Conservation (phyloP, 2,329 filamentous ascomycete species). For the Aspergillus sp. region DNA sequence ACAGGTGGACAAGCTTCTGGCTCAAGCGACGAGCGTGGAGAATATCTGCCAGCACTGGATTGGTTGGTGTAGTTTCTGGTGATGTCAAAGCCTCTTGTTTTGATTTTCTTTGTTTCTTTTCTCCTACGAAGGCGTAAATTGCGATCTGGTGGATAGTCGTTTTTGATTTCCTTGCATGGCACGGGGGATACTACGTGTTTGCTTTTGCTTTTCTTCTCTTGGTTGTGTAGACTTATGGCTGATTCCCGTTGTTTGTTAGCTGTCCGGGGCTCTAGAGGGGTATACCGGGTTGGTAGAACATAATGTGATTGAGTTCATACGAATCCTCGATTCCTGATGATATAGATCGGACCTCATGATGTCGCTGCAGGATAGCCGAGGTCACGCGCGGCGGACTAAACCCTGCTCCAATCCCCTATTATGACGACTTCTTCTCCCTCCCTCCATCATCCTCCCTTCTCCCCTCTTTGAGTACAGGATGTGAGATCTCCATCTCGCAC, state of each 20-base stretch:
- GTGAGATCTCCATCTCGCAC: neutral
- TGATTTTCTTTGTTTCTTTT: slow-evolving; percentile 6
- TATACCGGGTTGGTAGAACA: neutral
- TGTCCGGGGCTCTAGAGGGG: neutral
- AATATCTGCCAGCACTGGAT: slow-evolving; percentile 99
- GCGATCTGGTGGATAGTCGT: slow-evolving; percentile 20
- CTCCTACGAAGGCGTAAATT: slow-evolving; percentile 25
- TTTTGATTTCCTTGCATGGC: slow-evolving; percentile 17
- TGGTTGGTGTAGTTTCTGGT: slow-evolving; percentile 99
- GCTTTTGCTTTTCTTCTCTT: slow-evolving; percentile 13
- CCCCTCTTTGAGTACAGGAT: slow-evolving; percentile 1
- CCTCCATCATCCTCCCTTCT: neutral
- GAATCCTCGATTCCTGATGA: slow-evolving; percentile 3
- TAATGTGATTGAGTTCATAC: too few relatives aligned
- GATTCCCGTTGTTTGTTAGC: slow-evolving; percentile 10
- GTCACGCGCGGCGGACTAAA: slow-evolving; percentile 16
- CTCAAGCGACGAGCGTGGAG: slow-evolving; percentile 93
- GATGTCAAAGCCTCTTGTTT: slow-evolving; percentile 17
- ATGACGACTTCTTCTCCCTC: neutral
- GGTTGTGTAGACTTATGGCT: neutral
- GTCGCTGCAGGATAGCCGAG: slow-evolving; percentile 15
- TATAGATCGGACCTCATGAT: slow-evolving; percentile 2
- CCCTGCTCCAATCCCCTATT: neutral
- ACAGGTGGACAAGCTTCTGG: slow-evolving; percentile 92
- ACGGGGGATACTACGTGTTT: slow-evolving; percentile 11